A percentile compares a stretch with the other conserved stretches of the same genome.
phyloP scores from a whole-genome alignment of 2,329 filamentous ascomycete genomes.

The Helminthosporium solani region DNA sequence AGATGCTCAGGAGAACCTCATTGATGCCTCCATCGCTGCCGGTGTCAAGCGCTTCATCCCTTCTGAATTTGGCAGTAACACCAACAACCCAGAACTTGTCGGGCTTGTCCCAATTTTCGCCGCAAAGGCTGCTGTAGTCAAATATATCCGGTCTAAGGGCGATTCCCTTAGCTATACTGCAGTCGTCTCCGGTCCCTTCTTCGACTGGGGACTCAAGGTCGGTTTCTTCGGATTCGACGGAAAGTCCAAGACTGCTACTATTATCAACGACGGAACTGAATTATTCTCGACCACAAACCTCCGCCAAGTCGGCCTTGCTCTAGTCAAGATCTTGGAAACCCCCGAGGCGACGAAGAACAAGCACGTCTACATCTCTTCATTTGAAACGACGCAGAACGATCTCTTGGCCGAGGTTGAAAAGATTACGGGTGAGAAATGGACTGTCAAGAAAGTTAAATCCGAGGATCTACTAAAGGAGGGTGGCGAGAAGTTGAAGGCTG shows the following conservation, averaged over 20 bases:
- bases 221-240: conserved; percentile 57
- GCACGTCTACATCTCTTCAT: conserved; percentile 59
- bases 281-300: conserved; percentile 56
- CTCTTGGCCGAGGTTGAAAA: conserved; percentile 57
- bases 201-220: conserved; percentile 58
- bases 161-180: conserved; percentile 58
- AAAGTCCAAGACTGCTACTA: conserved; percentile 50
- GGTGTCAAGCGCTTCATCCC: conserved; percentile 64
- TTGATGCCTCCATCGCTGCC: conserved; percentile 60
- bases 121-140: conserved; percentile 51
- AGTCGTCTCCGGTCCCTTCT: conserved; percentile 54
- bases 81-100: conserved; percentile 36
- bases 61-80: conserved; percentile 58
- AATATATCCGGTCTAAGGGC: conserved; percentile 54
- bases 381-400: conserved; percentile 60
- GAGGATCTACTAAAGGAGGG: conserved; percentile 32
- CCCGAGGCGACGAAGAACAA: conserved; percentile 58
- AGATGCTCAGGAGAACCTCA: conserved; percentile 51
- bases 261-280: conserved; percentile 59
- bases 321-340: conserved; percentile 53
- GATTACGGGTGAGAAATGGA: conserved; percentile 54
- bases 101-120: conserved; percentile 54
- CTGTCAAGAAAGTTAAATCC: conserved; percentile 45
- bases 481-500: conserved; percentile 39
- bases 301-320: conserved; percentile 52